Conservation (phyloP, 768 basidiomycete genomes). For the Boletus pseudo-olivaceus region DNA sequence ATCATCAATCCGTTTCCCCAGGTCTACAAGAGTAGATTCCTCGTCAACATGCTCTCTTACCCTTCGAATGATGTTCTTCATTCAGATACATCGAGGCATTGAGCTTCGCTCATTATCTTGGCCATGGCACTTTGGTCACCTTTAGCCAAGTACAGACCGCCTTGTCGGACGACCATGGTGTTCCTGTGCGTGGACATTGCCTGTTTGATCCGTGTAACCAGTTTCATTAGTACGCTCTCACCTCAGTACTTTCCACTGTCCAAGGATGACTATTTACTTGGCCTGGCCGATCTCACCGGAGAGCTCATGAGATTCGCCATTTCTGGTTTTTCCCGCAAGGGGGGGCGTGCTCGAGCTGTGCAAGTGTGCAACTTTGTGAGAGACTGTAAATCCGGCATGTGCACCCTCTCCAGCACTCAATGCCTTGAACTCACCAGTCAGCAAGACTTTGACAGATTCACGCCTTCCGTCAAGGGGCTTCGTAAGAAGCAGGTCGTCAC, state of each 20-base stretch:
- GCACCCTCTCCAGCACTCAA: neutral
- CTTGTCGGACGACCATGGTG: conserved; percentile 57
- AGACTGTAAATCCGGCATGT: conserved; percentile 65
- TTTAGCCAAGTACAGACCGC: conserved; percentile 64
- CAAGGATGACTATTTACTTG: conserved; percentile 83
- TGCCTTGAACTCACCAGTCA: neutral
- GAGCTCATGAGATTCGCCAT: conserved; percentile 97
- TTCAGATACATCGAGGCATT: conserved; percentile 82
- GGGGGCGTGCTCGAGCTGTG: conserved; percentile 58
- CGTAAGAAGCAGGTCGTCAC: conserved; percentile 88
- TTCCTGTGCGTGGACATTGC: conserved; percentile 49
- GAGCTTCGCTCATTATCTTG: conserved; percentile 83
- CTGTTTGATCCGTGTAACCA: conserved; percentile 1
- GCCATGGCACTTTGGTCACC: conserved; percentile 62
- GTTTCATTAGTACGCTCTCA: conserved; percentile 3
- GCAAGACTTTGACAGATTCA: conserved; percentile 75
- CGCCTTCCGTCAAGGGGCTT: conserved; percentile 67
- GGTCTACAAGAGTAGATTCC: conserved; percentile 71
- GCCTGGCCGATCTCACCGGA: conserved; percentile 91
- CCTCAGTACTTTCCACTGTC: conserved; percentile 73
- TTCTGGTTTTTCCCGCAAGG: conserved; percentile 66
- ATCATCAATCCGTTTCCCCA: conserved; percentile 69
- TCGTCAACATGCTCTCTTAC: neutral
- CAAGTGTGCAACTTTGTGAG: conserved; percentile 71
- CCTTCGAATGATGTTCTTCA: conserved; percentile 15